Evolutionary conservation across 2,329 filamentous ascomycete genomes (phyloP).

Genomic region (Aspergillus novofumigatus): DNA sequence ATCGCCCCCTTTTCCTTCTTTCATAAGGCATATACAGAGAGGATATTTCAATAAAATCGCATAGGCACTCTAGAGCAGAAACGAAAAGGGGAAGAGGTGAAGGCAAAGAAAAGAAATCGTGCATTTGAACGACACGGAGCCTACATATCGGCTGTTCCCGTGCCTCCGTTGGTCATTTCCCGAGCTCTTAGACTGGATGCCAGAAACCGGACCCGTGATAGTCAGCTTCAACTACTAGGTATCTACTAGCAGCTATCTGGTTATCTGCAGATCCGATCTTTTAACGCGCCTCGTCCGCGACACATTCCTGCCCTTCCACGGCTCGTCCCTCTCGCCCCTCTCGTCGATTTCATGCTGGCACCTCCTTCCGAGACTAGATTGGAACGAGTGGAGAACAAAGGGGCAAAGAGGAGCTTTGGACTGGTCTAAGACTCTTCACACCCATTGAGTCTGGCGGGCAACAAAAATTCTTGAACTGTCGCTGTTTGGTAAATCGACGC

Average conservation of each 20-base stretch:
- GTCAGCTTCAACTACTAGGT: conserved; percentile 1
- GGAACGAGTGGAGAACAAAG: background rate
- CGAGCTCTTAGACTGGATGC: conserved; percentile 1
- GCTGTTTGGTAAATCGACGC: background rate
- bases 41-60: background rate
- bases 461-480: background rate
- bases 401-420: background rate
- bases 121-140: background rate
- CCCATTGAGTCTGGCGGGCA: background rate
- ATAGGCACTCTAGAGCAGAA: background rate
- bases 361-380: background rate
- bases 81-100: background rate
- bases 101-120: background rate
- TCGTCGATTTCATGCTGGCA: background rate
- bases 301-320: background rate
- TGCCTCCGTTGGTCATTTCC: conserved; percentile 1
- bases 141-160: background rate
- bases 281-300: background rate
- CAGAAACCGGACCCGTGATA: conserved; percentile 4
- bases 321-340: background rate
- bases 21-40: background rate
- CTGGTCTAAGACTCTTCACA: background rate
- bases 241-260: background rate
- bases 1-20: background rate
- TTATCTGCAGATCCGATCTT: conserved; percentile 10